Base-by-base conservation (phyloP, 2,329 filamentous ascomycete species). In the Neonectria hederae region DNA sequence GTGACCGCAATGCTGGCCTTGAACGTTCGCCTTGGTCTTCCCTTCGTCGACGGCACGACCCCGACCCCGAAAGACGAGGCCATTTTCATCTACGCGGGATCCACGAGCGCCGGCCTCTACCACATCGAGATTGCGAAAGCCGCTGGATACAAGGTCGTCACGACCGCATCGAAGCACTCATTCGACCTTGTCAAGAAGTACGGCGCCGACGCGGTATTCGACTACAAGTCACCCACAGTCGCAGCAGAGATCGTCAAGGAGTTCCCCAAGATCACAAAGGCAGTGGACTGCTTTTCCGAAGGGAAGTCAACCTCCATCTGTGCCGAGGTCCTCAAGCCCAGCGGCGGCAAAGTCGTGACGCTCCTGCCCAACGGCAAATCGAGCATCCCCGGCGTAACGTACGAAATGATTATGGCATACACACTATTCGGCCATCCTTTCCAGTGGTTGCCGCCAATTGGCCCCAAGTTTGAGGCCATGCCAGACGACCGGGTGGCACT, bases 51-150 rank as follows among this genome's bases (percentile, higher is more conserved):
- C 38, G 54, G 52, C 6, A n/a, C 19, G 17, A 13, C 28, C 1
- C 38, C 24, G 32, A 49, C 13, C 14, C 22, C 46, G 2, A 14
- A 14, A 6, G 46, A 24, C 11, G 26, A 49, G 63, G 75, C 80
- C 2, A 71, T 84, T 60, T 74, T 81, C 51, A 66, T 78, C 53
- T 87, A 83, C 80, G 85, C 84, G 19, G 86, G 84, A 6, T 80
- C 82, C 5, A 81, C 81, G 0, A 78, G 76, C 28, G 82, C 83
- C 1, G 83, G 84, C 1, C 77, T 79, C 45, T 81, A 77, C 46
- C 80, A 80, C 4, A 79, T 84, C 17, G 83, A 86, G 63, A 73
- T 84, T 2, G 78, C 79, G 7, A 72, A 76, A n/a, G 78, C 76
- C 0, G 77, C 78, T 5, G 83, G 83, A 1, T 82, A 80, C 62